phyloP scores from a whole-genome alignment of 176 grass and related monocot species.

The Cenchrus purpureus region DNA sequence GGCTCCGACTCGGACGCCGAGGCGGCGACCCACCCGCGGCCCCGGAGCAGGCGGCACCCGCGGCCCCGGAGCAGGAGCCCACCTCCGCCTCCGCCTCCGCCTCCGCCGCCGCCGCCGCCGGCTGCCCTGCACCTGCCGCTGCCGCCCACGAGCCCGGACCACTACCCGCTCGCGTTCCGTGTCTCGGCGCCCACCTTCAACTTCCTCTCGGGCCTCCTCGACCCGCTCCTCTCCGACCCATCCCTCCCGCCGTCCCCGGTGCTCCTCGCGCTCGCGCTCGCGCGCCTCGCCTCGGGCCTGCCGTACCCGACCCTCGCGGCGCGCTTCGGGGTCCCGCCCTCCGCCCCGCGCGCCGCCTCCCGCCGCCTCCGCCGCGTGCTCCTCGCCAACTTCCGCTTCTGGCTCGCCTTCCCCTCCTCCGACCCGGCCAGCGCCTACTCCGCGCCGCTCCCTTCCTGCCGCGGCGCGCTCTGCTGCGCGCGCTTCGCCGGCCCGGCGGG shows the following conservation, averaged over 20 bases:
- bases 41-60: background rate
- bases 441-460: conserved; percentile 54
- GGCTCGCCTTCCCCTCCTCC: conserved; percentile 71
- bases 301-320: conserved; percentile 56
- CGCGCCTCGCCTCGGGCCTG: conserved; percentile 62
- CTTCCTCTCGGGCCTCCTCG: conserved; percentile 79
- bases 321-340: conserved; percentile 57
- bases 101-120: background rate
- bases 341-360: conserved; percentile 61
- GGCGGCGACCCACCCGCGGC: background rate
- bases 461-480: conserved; percentile 69
- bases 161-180: conserved; percentile 69
- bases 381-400: conserved; percentile 86
- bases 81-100: background rate
- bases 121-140: background rate
- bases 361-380: conserved; percentile 71
- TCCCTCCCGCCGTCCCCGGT: conserved; percentile 48
- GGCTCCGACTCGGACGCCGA: background rate
- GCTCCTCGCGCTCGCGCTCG: conserved; percentile 70
- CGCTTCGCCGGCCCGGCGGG: conserved; percentile 51
- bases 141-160: conserved; percentile 55
- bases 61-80: conserved; percentile 39
- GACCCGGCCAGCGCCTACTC: conserved; percentile 9
- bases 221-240: conserved; percentile 68
- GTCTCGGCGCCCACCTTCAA: conserved; percentile 74